Percentiles rank a stretch among this genome's conserved stretches.
phyloP scores from a whole-genome alignment of 306 rosid genomes.

The Castanospermum australe region DNA sequence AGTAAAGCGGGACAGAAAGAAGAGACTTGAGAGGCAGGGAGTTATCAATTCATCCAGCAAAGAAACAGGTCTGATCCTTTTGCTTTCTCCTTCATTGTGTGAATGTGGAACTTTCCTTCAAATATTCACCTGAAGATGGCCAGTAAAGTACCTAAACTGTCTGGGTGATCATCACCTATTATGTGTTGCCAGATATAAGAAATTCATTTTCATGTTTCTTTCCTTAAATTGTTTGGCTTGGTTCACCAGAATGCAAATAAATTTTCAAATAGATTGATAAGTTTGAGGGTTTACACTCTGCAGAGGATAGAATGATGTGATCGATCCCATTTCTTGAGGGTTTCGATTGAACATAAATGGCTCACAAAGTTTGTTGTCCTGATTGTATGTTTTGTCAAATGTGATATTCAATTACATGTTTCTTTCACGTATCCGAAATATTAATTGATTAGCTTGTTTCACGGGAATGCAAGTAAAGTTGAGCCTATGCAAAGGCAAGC shows the following conservation, averaged over 20 bases:
- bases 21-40: conserved; percentile 84
- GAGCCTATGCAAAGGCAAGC: neutral
- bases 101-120: neutral
- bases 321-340: neutral
- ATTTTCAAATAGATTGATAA: neutral
- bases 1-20: conserved; percentile 78
- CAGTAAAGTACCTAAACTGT: neutral
- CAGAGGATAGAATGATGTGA: neutral
- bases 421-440: neutral
- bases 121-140: neutral
- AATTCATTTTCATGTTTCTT: conserved; percentile 12
- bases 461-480: neutral
- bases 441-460: neutral
- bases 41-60: conserved; percentile 68
- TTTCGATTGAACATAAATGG: neutral
- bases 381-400: neutral
- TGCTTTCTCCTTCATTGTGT: neutral
- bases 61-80: conserved; percentile 65
- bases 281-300: neutral
- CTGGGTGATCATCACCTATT: too few relatives aligned
- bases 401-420: neutral
- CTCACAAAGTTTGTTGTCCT: neutral
- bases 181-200: neutral
- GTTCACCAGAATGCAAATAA: conserved; percentile 4
- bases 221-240: conserved; percentile 2